Conservation (phyloP, 495 filamentous ascomycete genomes). For the Lasiosphaeriaceae sp. region DNA sequence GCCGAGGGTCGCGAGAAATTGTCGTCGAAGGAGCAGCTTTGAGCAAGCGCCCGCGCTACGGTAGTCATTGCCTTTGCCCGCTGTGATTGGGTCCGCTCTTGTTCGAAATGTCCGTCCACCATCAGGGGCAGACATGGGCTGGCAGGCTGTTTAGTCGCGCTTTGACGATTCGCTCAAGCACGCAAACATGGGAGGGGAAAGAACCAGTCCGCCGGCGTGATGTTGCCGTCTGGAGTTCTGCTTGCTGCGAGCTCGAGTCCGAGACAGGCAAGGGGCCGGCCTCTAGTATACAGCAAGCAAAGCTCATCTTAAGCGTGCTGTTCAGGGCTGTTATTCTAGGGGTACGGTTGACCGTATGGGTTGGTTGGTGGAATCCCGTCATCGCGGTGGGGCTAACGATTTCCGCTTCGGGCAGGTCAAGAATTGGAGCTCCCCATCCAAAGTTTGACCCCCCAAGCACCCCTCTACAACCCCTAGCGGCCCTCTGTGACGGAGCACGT, state of each 20-base stretch:
- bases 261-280: too few relatives aligned
- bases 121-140: background rate
- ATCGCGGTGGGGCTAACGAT: background rate
- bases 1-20: background rate
- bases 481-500: background rate
- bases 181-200: too few relatives aligned
- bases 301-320: background rate
- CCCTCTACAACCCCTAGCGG: background rate
- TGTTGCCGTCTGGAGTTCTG: too few relatives aligned
- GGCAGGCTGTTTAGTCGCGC: background rate
- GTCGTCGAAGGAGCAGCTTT: background rate
- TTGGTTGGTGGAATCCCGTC: too few relatives aligned
- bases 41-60: constrained; percentile 10
- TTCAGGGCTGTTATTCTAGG: background rate
- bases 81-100: background rate
- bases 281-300: too few relatives aligned
- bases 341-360: too few relatives aligned
- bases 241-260: too few relatives aligned
- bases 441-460: background rate
- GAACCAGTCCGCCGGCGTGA: too few relatives aligned
- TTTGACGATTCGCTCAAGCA: background rate
- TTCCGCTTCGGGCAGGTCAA: background rate
- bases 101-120: background rate
- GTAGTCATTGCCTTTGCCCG: background rate
- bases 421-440: background rate